Conservation (phyloP, 2,329 filamentous ascomycete genomes). For the Arthrobotrys musiformis region DNA sequence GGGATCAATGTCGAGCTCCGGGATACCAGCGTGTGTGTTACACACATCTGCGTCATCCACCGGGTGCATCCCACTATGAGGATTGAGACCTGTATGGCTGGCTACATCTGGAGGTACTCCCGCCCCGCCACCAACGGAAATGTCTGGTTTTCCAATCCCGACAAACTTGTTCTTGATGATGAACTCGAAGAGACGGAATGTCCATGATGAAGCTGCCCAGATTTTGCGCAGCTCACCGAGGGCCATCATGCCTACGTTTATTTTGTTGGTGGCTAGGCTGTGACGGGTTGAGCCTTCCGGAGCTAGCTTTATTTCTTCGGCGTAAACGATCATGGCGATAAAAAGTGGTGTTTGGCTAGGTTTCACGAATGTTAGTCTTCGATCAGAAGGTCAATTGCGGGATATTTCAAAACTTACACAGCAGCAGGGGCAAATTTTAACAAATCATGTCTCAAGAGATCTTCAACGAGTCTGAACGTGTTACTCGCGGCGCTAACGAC, state of each 20-base stretch:
- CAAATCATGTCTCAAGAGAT: conserved; percentile 48
- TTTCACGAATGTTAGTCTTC: background rate
- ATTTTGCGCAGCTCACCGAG: conserved; percentile 52
- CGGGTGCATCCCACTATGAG: conserved; percentile 47
- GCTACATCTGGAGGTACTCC: conserved; percentile 37
- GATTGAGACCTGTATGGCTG: conserved; percentile 25
- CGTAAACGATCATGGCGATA: conserved; percentile 54
- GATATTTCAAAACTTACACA: conserved; percentile 18
- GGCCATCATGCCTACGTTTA: conserved; percentile 52
- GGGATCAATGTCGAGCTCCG: conserved; percentile 39
- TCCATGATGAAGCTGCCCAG: conserved; percentile 53
- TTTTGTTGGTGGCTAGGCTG: conserved; percentile 46
- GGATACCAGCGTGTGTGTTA: conserved; percentile 22
- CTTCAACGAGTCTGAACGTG: conserved; percentile 47
- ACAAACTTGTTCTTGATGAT: conserved; percentile 55
- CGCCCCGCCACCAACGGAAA: conserved; percentile 42
- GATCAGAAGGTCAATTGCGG: background rate
- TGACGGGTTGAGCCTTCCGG: conserved; percentile 49
- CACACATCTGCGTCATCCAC: conserved; percentile 29
- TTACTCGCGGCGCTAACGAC: conserved; percentile 53
- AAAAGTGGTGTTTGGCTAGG: conserved; percentile 50
- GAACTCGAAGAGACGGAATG: conserved; percentile 54
- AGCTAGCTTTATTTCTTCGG: conserved; percentile 51
- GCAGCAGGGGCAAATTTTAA: conserved; percentile 51
- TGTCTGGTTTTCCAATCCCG: conserved; percentile 49